Conservation (phyloP, 1,284 basidiomycete species). For the Leccinum proximum region DNA sequence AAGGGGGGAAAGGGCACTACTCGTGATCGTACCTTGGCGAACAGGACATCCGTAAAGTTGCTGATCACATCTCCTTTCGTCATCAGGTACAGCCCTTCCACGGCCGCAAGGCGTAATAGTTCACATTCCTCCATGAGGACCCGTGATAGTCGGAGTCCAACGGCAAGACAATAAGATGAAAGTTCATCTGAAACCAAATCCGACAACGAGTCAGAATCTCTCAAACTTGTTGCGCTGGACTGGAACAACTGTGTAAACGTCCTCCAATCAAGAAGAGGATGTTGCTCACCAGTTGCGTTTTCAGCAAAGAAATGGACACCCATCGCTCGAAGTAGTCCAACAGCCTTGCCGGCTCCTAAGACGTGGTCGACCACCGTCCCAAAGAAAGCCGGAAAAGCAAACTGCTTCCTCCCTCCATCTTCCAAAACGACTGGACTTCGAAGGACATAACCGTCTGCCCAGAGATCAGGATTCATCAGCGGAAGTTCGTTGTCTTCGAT, state of each 20-base stretch:
- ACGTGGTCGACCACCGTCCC: conserved; percentile 54
- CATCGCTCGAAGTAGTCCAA: conserved; percentile 63
- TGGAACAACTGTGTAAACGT: conserved; percentile 33
- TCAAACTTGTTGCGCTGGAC: conserved; percentile 25
- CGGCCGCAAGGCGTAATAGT: conserved; percentile 56
- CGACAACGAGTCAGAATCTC: conserved; percentile 60
- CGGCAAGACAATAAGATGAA: conserved; percentile 52
- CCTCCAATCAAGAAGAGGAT: conserved; percentile 20
- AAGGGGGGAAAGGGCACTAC: neutral
- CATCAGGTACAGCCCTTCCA: conserved; percentile 78
- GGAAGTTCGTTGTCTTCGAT: conserved; percentile 66
- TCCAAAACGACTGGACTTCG: conserved; percentile 37
- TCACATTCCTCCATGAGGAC: conserved; percentile 71
- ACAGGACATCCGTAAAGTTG: conserved; percentile 69
- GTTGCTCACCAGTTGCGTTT: conserved; percentile 17
- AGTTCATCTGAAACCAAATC: conserved; percentile 61
- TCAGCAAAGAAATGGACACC: conserved; percentile 26
- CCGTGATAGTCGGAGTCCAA: conserved; percentile 53
- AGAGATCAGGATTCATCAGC: conserved; percentile 75
- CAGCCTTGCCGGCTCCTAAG: conserved; percentile 74
- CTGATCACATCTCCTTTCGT: conserved; percentile 68
- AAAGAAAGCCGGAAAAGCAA: conserved; percentile 58
- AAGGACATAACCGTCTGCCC: conserved; percentile 70
- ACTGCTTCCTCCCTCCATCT: conserved; percentile 32
- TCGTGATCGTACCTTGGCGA: conserved; percentile 56